Evolutionary conservation across 768 basidiomycete species (phyloP), one percentile per base, ranked within the genome.

Genomic region (Daedaleopsis nitida): DNA sequence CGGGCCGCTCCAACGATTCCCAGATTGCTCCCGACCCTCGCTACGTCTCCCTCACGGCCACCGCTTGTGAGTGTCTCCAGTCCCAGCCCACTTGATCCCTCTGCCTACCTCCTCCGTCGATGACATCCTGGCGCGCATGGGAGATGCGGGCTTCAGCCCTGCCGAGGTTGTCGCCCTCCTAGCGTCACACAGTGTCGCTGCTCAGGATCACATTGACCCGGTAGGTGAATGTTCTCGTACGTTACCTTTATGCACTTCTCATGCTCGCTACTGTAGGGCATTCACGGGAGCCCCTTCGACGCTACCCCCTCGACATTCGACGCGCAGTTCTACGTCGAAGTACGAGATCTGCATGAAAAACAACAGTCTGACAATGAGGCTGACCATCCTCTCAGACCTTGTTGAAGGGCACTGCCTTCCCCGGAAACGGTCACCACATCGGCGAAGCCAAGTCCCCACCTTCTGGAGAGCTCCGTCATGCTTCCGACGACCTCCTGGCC

Each of bases 401-500:
- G 51, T 64, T 72, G 11, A 43, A 47, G 34, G 71, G 73, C 44
- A 62, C 54, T 11, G 7, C 27, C 24, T 71, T 69, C 67, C 73
- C 73, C 38, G 70, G 71, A n/a, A 63, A 52, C 16, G 67, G 67
- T 43, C 38, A 35, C 2, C 60, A 72, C 57, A 52, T 43, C 37
- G 73, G 73, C 27, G 73, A 74, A 55, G 68, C 55, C 35, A 23
- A 57, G 48, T 71, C 74, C 19, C 68, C 73, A 6, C 65, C 72
- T 38, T 47, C 19, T 23, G 74, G 73, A 14, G 73, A 74, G 60
- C 66, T 75, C 59, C 74, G 74, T 50, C 70, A 74, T 43, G 61
- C 71, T 54, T 74, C 74, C 47, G 73, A 75, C 65, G 58, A 44
- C 5, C 51, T 35, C 19, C 52, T 75, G 34, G 72, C 73, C 34